These are phyloP conservation scores for Blastocrithidia nonstop DNA, from an alignment of 208 protist species.

Conservation along the genomic window DNA sequence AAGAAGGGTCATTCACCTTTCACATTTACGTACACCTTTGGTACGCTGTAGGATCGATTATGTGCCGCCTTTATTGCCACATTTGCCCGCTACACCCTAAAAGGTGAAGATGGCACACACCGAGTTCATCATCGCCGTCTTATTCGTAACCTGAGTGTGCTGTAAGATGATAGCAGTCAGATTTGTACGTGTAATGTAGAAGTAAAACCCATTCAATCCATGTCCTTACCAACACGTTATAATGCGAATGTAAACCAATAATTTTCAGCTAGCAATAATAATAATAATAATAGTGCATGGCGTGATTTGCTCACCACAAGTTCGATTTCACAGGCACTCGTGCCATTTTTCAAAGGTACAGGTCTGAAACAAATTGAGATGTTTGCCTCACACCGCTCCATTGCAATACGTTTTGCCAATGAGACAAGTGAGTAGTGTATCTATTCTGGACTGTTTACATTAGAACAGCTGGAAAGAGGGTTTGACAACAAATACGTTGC, in stretches of 20 bases:
- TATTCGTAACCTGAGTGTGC: constrained; percentile 21
- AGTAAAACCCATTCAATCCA: no score
- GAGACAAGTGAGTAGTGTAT: no score
- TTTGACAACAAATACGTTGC: no score
- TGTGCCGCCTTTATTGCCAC: constrained; percentile 56
- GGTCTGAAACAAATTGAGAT: constrained; percentile 34
- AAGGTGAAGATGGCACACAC: constrained; percentile 48
- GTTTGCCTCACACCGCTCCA: constrained; percentile 16
- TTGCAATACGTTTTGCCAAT: constrained; percentile 20
- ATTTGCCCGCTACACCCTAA: constrained; percentile 48
- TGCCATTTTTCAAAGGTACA: constrained; percentile 18
- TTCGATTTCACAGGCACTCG: constrained; percentile 12
- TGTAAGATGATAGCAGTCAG: constrained; percentile 15
- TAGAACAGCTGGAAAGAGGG: no score
- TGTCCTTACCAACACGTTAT: background rate
- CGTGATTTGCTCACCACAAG: constrained; percentile 8
- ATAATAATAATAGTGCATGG: background rate
- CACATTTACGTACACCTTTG: no score
- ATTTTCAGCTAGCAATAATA: background rate
- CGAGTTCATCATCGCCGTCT: constrained; percentile 39
- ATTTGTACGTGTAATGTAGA: constrained; percentile 21
- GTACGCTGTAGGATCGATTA: constrained; percentile 30
- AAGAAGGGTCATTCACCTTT: no score
- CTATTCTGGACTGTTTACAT: no score
- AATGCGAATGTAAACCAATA: background rate